phyloP scores from a whole-genome alignment of 306 rosid genomes.

The Canavalia ensiformis region DNA sequence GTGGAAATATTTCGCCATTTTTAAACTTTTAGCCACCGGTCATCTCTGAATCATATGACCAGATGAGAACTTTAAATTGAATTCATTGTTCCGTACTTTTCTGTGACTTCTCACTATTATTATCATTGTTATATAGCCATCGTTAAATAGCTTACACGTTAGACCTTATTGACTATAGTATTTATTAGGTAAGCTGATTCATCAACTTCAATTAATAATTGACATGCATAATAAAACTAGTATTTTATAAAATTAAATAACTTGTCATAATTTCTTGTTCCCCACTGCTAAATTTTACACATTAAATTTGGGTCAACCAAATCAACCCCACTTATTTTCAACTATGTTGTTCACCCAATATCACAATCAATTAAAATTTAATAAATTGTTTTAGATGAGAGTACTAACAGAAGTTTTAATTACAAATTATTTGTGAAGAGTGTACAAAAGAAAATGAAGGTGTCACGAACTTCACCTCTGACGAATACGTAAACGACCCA shows the following conservation, averaged over 20 bases:
- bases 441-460: no score
- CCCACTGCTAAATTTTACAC: not conserved
- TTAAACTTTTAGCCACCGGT: not conserved
- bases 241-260: not conserved
- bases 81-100: not conserved
- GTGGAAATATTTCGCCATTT: not conserved
- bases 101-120: not conserved
- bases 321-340: not conserved
- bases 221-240: not conserved
- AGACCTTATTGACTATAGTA: not conserved
- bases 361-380: no score
- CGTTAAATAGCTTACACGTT: not conserved
- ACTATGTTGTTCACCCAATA: not conserved
- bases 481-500: no score
- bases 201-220: constrained; percentile 8
- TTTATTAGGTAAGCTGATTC: constrained; percentile 23
- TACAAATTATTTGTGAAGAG: no score
- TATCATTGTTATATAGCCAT: not conserved
- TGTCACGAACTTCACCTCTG: no score
- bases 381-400: no score
- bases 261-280: not conserved
- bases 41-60: not conserved
- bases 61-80: constrained; percentile 2
- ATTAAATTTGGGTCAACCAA: constrained; percentile 14
- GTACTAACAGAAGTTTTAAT: no score